Percentiles rank a stretch among this genome's conserved stretches.
phyloP scores from a whole-genome alignment of 192 early-diverging fungal species.

The Diversispora eburnea region DNA sequence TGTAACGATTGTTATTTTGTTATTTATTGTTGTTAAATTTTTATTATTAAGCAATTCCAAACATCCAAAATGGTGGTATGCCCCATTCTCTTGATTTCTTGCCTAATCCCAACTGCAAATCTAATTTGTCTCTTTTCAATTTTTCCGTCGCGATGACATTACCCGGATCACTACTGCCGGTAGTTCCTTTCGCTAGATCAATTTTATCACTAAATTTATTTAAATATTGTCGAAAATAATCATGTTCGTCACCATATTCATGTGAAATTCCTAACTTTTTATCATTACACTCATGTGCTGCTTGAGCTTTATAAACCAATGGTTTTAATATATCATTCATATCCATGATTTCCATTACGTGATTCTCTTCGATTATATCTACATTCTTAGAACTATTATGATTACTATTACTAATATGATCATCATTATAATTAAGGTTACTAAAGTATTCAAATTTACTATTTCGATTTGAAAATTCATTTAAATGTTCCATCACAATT shows the following conservation, averaged over 20 bases:
- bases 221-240: conserved; percentile 20
- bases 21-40: no score
- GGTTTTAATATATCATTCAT: conserved; percentile 44
- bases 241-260: conserved; percentile 27
- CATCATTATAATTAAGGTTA: no score
- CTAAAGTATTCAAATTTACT: neutral
- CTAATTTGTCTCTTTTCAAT: conserved; percentile 33
- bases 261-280: conserved; percentile 8
- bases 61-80: conserved; percentile 55
- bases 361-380: conserved; percentile 21
- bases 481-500: conserved; percentile 43
- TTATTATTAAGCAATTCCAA: conserved; percentile 36
- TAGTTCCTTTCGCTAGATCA: conserved; percentile 20
- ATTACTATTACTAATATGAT: no score
- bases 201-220: conserved; percentile 27
- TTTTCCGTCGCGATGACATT: neutral
- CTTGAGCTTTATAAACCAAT: conserved; percentile 47
- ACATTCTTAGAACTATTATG: no score
- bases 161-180: conserved; percentile 29
- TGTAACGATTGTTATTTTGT: no score
- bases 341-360: conserved; percentile 27
- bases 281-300: conserved; percentile 39
- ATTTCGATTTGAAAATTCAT: neutral
- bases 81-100: conserved; percentile 38
- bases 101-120: conserved; percentile 33